phyloP scores from a whole-genome alignment of 1,284 basidiomycete species.

The Malassezia cuniculi region DNA sequence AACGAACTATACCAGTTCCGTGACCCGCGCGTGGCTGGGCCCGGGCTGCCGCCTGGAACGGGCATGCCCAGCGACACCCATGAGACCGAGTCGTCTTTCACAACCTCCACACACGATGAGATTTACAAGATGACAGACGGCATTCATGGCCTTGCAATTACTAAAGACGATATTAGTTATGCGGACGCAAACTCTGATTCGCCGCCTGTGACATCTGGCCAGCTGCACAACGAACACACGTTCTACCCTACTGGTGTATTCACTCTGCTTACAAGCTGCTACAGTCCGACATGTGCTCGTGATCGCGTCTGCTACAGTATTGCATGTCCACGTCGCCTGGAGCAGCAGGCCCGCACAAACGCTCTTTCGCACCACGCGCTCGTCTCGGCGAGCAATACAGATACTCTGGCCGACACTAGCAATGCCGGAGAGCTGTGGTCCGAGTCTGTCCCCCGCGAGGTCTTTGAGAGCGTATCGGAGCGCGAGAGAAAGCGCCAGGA shows the following conservation, averaged over 20 bases:
- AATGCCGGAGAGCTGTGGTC: constrained; percentile 71
- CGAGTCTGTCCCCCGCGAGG: constrained; percentile 84
- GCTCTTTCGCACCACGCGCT: constrained; percentile 83
- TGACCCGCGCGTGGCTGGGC: constrained; percentile 43
- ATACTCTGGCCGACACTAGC: constrained; percentile 60
- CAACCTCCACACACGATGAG: too few relatives aligned
- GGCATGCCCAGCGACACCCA: too few relatives aligned
- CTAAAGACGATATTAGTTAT: too few relatives aligned
- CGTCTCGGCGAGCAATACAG: constrained; percentile 61
- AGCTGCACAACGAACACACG: constrained; percentile 49
- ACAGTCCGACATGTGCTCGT: constrained; percentile 89
- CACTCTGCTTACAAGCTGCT: constrained; percentile 90
- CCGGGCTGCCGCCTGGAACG: too few relatives aligned
- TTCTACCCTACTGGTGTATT: constrained; percentile 85
- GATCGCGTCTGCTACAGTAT: constrained; percentile 91
- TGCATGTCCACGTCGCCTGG: constrained; percentile 80
- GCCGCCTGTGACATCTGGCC: too few relatives aligned
- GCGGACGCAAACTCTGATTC: too few relatives aligned
- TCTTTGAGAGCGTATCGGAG: constrained; percentile 80
- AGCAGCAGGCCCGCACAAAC: constrained; percentile 74
- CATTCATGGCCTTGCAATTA: too few relatives aligned
- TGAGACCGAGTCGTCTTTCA: too few relatives aligned
- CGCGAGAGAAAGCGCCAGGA: constrained; percentile 92
- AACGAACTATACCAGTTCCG: constrained; percentile 86
- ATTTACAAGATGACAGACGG: too few relatives aligned